Evolutionary conservation across 352 stramenopile species (phyloP), one percentile per base, ranked within the genome.

Genomic region (Phytophthora fragariae): DNA sequence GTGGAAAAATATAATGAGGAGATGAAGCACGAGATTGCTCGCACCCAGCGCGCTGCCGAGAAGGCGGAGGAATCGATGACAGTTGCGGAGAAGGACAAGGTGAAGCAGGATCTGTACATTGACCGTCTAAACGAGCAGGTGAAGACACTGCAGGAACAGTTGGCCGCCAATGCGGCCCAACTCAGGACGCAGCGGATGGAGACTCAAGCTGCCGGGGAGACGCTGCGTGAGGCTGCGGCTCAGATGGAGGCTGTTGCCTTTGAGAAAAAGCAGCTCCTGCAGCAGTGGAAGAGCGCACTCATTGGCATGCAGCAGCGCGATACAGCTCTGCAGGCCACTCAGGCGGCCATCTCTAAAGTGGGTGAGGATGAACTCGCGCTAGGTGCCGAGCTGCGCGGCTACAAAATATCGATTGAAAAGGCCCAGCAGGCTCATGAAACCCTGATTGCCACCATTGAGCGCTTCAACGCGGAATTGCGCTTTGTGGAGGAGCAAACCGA

Each of bases 251-350:
- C 89, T 7, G 96, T 98, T 53, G 82, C 90, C 11, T 97, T 98
- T 57, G 97, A 99, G 79, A 98, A 99, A 80, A 98, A 98, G 73
- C 94, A 98, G 68, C 76, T 99, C 11, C 71, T 99, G 68, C 92
- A 98, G 79, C 93, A 99, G 73, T 99, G 97, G 95, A 98, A 98
- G 71, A 96, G 91, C 69, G 92, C 93, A n/a, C 75, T 99, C 10
- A 90, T 98, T 55, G 95, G 86, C 6, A 88, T 99, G 57, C 82
- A 90, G 60, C 84, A 97, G 56, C 81, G 96, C 29, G 97, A 99
- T 70, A 92, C 98, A 53, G 97, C 97, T 7, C 82, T 98, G 4
- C 82, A 92, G 33, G 93, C 93, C n/a, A 97, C 93, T 9, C 84
- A 89, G 63, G 89, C 81, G 4, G 94, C 92, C 1, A 88, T 99